Conservation (phyloP, 2,329 filamentous ascomycete species). For the Chrysosporium queenslandicum region DNA sequence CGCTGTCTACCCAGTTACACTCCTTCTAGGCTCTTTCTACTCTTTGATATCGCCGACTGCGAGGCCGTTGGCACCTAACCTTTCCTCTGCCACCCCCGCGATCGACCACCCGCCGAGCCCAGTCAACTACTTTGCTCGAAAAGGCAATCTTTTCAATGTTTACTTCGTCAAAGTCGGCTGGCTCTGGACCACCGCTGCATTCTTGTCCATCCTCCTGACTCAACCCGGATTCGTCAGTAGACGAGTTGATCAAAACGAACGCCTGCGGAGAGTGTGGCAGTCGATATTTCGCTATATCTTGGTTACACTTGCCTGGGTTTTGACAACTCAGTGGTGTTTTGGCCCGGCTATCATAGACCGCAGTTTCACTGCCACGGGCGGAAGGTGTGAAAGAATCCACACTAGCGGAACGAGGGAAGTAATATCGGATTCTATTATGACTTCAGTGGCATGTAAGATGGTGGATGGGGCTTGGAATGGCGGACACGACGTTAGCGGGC, state of each 20-base stretch:
- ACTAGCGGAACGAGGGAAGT: constrained; percentile 37
- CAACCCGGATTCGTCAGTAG: constrained; percentile 50
- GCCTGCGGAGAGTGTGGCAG: constrained; percentile 43
- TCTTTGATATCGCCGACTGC: constrained; percentile 64
- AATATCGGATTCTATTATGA: constrained; percentile 42
- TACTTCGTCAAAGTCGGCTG: constrained; percentile 93
- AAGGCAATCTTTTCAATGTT: constrained; percentile 83
- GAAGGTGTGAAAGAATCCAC: constrained; percentile 58
- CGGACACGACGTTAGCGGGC: constrained; percentile 93
- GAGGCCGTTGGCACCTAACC: constrained; percentile 49
- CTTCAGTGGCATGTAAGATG: constrained; percentile 69
- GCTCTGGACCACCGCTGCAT: constrained; percentile 76
- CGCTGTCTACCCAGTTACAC: constrained; percentile 62
- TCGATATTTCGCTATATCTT: constrained; percentile 59
- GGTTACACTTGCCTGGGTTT: constrained; percentile 69
- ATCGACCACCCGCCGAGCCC: constrained; percentile 16
- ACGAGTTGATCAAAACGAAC: constrained; percentile 27
- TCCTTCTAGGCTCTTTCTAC: constrained; percentile 74
- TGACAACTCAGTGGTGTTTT: constrained; percentile 95
- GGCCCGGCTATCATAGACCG: constrained; percentile 84
- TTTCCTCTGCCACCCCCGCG: constrained; percentile 24
- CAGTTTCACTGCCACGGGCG: constrained; percentile 78
- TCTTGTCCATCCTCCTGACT: constrained; percentile 57
- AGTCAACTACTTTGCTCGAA: constrained; percentile 75
- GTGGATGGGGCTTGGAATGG: constrained; percentile 77